phyloP scores from a whole-genome alignment of 768 basidiomycete genomes.

The Melanogaster broomeanus region DNA sequence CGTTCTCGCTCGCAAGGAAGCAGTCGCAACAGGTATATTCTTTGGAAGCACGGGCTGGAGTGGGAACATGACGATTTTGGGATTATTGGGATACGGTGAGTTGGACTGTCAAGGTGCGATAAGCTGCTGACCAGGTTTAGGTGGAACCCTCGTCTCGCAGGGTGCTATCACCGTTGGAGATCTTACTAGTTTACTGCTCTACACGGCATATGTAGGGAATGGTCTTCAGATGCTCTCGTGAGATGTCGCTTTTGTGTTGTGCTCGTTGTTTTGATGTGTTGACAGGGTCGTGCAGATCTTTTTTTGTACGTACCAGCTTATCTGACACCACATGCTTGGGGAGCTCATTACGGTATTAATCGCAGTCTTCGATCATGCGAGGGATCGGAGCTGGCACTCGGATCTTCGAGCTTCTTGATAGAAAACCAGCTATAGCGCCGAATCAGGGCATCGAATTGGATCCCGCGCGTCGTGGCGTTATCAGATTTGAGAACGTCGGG shows the following conservation, averaged over 20 bases:
- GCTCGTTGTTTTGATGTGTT: background rate
- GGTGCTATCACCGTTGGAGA: slow-evolving; percentile 92
- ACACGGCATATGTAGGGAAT: slow-evolving; percentile 86
- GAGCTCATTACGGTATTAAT: background rate
- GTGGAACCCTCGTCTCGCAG: slow-evolving; percentile 86
- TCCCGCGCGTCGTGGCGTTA: slow-evolving; percentile 58
- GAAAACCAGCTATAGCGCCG: slow-evolving; percentile 71
- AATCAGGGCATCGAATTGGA: slow-evolving; percentile 59
- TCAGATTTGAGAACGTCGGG: slow-evolving; percentile 80
- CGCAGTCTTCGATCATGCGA: slow-evolving; percentile 90
- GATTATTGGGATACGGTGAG: slow-evolving; percentile 87
- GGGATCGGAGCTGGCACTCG: slow-evolving; percentile 91
- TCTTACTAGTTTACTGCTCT: slow-evolving; percentile 84
- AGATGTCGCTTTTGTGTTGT: slow-evolving; percentile 22
- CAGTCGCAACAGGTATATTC: slow-evolving; percentile 89
- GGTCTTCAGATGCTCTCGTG: slow-evolving; percentile 81
- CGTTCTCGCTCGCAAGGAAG: slow-evolving; percentile 79
- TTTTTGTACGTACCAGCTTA: slow-evolving; percentile 35
- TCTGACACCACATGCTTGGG: background rate
- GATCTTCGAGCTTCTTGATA: slow-evolving; percentile 92
- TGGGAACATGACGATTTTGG: slow-evolving; percentile 89
- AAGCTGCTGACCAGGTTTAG: slow-evolving; percentile 38
- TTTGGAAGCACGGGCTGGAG: slow-evolving; percentile 92
- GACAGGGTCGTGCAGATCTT: slow-evolving; percentile 27
- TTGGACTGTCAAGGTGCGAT: background rate